Conservation (phyloP, 1,139 yeast species). For the Scheffersomyces illinoinensis region DNA sequence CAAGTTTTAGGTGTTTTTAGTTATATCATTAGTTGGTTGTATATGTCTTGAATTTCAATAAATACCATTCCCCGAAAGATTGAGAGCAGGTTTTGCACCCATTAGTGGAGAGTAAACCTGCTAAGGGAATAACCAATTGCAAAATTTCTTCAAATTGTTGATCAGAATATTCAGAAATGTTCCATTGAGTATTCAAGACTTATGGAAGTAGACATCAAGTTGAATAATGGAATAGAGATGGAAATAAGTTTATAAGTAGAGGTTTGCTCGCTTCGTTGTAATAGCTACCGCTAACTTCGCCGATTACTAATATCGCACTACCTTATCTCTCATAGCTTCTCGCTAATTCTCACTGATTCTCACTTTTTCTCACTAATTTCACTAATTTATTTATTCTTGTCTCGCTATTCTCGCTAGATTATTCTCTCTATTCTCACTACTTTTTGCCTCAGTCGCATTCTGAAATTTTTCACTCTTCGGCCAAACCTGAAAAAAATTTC, state of each 20-base stretch:
- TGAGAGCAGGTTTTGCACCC: background rate
- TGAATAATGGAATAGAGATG: no score
- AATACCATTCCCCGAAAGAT: background rate
- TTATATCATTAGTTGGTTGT: background rate
- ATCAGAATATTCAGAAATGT: background rate
- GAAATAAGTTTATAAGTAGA: background rate
- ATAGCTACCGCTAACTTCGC: background rate
- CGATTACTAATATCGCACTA: background rate
- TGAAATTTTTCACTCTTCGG: background rate
- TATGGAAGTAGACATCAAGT: background rate
- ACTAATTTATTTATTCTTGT: background rate
- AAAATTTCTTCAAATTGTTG: background rate
- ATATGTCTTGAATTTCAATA: background rate
- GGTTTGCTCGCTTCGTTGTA: background rate
- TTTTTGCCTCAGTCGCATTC: background rate
- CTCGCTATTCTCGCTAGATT: background rate
- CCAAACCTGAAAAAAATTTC: background rate
- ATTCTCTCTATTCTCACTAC: background rate
- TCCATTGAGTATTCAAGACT: background rate
- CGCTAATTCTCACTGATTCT: no score
- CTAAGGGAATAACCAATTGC: background rate
- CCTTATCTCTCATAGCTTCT: background rate
- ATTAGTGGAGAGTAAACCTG: background rate
- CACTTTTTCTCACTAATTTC: background rate
- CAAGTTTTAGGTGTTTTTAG: background rate